Percentiles rank a stretch among this genome's conserved stretches.
Conservation (phyloP, 495 filamentous ascomycete genomes). For the Diplogelasinospora grovesii region DNA sequence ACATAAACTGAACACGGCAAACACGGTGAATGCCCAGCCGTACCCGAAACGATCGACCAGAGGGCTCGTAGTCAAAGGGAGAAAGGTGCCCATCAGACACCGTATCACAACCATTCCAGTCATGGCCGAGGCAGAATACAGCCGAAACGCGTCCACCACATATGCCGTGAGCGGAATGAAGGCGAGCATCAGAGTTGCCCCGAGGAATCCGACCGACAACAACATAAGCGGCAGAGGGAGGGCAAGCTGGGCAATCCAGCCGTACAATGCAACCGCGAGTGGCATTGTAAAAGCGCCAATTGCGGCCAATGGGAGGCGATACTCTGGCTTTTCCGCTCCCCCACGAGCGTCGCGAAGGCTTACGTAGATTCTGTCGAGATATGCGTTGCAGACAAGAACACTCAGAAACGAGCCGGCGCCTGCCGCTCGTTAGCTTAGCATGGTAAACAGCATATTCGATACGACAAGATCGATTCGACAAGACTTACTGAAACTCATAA, state of each 20-base stretch:
- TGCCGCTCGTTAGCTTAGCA: constrained; percentile 13
- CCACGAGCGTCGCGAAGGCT: constrained; percentile 34
- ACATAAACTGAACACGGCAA: constrained; percentile 30
- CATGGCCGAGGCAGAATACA: constrained; percentile 51
- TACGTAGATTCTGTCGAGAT: constrained; percentile 47
- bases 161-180: constrained; percentile 47
- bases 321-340: constrained; percentile 39
- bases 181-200: constrained; percentile 34
- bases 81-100: constrained; percentile 47
- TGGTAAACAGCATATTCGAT: not conserved
- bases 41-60: constrained; percentile 40
- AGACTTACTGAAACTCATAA: constrained; percentile 46
- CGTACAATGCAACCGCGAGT: constrained; percentile 37
- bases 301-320: constrained; percentile 45
- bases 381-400: constrained; percentile 37
- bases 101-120: constrained; percentile 48
- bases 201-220: constrained; percentile 34
- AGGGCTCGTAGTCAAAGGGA: constrained; percentile 43
- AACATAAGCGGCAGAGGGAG: constrained; percentile 37
- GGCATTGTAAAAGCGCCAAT: constrained; percentile 38
- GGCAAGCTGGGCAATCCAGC: constrained; percentile 37
- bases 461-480: not conserved
- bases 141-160: constrained; percentile 51
- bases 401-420: constrained; percentile 45
- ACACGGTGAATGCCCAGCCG: constrained; percentile 41